Evolutionary conservation across 2,329 filamentous ascomycete genomes (phyloP), one percentile per base, ranked within the genome.

Genomic region (Colletotrichum gigasporum): DNA sequence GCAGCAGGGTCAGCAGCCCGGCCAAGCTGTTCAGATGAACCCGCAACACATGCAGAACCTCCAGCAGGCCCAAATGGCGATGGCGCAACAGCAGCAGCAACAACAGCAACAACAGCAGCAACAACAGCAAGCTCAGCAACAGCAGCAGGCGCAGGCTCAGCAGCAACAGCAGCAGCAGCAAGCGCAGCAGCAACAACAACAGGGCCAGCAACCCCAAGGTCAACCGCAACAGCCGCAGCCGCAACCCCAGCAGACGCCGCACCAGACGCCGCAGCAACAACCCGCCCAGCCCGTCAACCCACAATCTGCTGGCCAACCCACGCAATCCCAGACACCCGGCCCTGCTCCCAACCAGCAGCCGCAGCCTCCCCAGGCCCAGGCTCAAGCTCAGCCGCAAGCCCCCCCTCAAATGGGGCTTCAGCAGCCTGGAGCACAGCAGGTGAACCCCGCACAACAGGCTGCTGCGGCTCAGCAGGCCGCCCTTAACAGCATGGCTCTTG

Each of bases 11-110:
- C 79, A 78, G 22, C 78, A 80, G 63, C 80, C 77, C 22, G 81
- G 80, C 18, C 85, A 87, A 66, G 79, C 75, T 24, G 79, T 80
- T 70, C 80, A 77, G 56, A 83, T 86, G 76, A 82, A 77, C 34
- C 75, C 80, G 4, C 83, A 83, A 65, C 79, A 78, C 56, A 73
- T 85, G 65, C 79, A 78, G 52, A 76, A 71, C 45, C 74, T 83
- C 65, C 82, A 83, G 56, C 79, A 80, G 63, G 78, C 74, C 9
- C 78, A 79, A 44, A 72, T 80, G 42, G 79, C 76, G 9, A 65
- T 71, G 59, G 70, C 71, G 4, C 72, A 73, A 35, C 72, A 72
- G 26, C 73, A 74, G 52, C 68, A 60, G 6, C 73, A 71, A 30
- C 68, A 72, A 41, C 75, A 74, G 56, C 76, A 76, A 18, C 74